phyloP scores from a whole-genome alignment of 2,329 filamentous ascomycete species.

The Sarocladium oryzae region DNA sequence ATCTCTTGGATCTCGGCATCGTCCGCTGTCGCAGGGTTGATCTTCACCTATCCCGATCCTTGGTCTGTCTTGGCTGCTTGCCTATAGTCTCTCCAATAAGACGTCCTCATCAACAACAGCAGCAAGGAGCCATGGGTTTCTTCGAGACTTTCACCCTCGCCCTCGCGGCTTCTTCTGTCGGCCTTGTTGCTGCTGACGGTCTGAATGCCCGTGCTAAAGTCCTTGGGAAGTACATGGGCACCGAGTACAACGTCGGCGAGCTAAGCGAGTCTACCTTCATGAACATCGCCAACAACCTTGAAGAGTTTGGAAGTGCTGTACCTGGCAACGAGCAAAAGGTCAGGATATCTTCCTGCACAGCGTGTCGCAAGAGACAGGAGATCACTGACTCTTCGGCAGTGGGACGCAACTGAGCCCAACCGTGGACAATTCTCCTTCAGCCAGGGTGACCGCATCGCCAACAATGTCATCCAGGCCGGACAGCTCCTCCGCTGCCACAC shows the following conservation, averaged over 20 bases:
- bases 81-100: too few relatives aligned
- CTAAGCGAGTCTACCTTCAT: slow-evolving; percentile 46
- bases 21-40: too few relatives aligned
- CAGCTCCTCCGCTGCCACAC: slow-evolving; percentile 58
- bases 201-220: not conserved
- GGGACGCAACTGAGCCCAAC: slow-evolving; percentile 54
- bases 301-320: slow-evolving; percentile 59
- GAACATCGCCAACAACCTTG: slow-evolving; percentile 44
- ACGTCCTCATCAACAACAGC: too few relatives aligned
- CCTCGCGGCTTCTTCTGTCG: not conserved
- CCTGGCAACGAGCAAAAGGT: slow-evolving; percentile 54
- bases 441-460: slow-evolving; percentile 46
- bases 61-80: too few relatives aligned
- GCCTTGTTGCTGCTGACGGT: not conserved
- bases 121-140: too few relatives aligned
- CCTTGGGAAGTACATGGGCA: not conserved
- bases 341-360: too few relatives aligned
- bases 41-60: too few relatives aligned
- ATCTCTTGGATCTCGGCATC: too few relatives aligned
- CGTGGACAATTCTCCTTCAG: slow-evolving; percentile 52
- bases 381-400: slow-evolving; percentile 26
- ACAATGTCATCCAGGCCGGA: slow-evolving; percentile 40
- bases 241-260: not conserved
- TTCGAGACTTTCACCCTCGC: not conserved
- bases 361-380: too few relatives aligned